Base-by-base conservation (phyloP, 192 early-diverging fungal genomes). In the Paraglomus occultum region DNA sequence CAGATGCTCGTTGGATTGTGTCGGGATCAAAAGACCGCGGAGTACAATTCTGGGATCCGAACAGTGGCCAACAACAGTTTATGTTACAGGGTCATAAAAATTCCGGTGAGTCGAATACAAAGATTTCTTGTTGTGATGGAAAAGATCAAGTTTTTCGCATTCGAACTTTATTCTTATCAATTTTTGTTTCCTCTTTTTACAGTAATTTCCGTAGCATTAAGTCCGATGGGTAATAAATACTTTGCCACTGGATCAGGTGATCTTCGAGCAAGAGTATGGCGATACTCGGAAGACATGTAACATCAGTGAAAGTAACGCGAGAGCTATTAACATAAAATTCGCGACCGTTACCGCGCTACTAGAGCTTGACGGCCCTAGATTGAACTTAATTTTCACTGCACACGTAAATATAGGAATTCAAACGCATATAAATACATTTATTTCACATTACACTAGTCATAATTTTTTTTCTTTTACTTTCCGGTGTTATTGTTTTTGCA, bases 221-320 rank as follows among this genome's bases (percentile, higher is more conserved):
- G 87, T 68, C 89, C 90, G 5, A 83, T 77, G 3, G 91, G 92
- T 20, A 88, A 89, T 42, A 74, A 74, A 9, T 78, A 94, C 58
- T 96, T 99, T 85, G 97, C 97, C 6, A 99, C 97, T 15, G 97
- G 95, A 14, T 93, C 92, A 45, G 97, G 97, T 53, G 97, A 99
- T 86, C 90, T 84, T 69, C 83, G 89, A 57, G 95, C 93, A 17
- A 83, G 95, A 64, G 89, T 99, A 53, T 99, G 97, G 97, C 88
- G 90, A 10, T 92, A 92, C 65, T 84, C 87, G n/a, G 45, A 70
- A 14, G 67, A 69, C 45, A 31, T 10, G n/a, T 57, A 53, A 53
- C n/a, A 20, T 53, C 5, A 31, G 31, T 31, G 31, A 31, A 31
- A 31, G 31, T 2, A 31, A 31, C 31, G 31, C 31, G 31, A 31